Evolutionary conservation across 2,329 filamentous ascomycete species (phyloP), one percentile per base, ranked within the genome.

Genomic region (Sphaerostilbella broomeana): DNA sequence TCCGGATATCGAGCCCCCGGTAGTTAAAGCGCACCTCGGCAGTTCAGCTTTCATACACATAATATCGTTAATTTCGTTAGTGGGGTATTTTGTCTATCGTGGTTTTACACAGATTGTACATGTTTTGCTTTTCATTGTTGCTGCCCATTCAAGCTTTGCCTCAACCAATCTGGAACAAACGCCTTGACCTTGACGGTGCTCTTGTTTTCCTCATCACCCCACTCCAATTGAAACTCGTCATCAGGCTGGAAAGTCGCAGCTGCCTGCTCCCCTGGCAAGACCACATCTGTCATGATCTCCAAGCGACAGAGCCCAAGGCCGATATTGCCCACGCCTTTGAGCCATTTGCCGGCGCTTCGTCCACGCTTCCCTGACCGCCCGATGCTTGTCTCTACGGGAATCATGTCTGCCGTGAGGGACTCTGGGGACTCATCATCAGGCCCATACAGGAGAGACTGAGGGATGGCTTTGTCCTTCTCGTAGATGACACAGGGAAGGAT

Each of bases 241-340:
- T 69, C 71, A 0, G 75, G 70, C 43, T 67, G 75, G 56, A 71
- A 86, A 13, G 73, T 74, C 1, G 80, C 78, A 5, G 75, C 73
- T 0, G 75, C 73, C 47, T 84, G 79, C 41, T 77, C 76, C 5
- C 79, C 84, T 3, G 83, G 84, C 38, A 92, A 65, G 22, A 69
- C 68, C 33, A 92, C 66, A 55, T 87, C 83, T 5, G 86, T 94
- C 89, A 95, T 95, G 57, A 82, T 81, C 65, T 94, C 88, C 51
- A 97, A 63, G 18, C 90, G 79, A 57, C 90, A 95, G 49, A 95
- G 64, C 2, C 81, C 90, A 37, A 98, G 68, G 2, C 92, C 92
- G 20, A 97, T 64, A 56, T 95, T 94, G 1, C 89, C 90, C 11
- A 90, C 69, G 0, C 85, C 83, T 21, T 68, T 69, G 37, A 97